Evolutionary conservation across 2,329 filamentous ascomycete species (phyloP), one percentile per base, ranked within the genome.

Genomic region (Apiospora sp.): DNA sequence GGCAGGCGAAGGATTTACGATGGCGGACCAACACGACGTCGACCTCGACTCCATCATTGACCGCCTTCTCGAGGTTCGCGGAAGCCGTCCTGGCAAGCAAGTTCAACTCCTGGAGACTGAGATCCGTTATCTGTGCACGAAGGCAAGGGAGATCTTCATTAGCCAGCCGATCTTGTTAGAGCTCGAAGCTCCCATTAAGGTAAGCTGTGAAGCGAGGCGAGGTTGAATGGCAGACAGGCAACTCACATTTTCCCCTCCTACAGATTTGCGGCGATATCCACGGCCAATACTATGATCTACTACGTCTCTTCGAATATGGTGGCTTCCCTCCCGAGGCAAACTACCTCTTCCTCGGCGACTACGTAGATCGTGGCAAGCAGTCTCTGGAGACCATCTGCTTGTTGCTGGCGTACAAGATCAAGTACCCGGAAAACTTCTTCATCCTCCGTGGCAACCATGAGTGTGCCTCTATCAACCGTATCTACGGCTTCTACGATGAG

Each of bases 361-460:
- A 99, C 81, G 96, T 99, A 80, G 96, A 99, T 84, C 92, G 96
- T 87, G 96, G 96, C 87, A 98, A 99, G 89, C 96, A 99, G 86
- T 98, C 96, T 49, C 92, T 99, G 71, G 96, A 99, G 88, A 98
- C 96, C 77, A 98, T 99, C 85, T 98, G 95, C 87, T 89, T 99
- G 76, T 90, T 99, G 72, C 90, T 99, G 70, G 95, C 95, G 75
- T 99, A 98, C 91, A 99, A 99, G 91, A 97, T 99, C 90, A 98
- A 98, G 88, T 98, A 98, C 83, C 96, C 96, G 68, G 96, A 99
- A 87, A 99, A 99, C 88, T 98, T 99, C 87, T 99, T 99, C 88
- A 93, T 99, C 77, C 91, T 99, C 73, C 94, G 96, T 78, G 96
- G 96, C 76, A 99, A 99, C 88, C 96, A 99, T 88, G 96, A 99